phyloP scores from a whole-genome alignment of 139 green algal species.

The Micromonas pusilla region DNA sequence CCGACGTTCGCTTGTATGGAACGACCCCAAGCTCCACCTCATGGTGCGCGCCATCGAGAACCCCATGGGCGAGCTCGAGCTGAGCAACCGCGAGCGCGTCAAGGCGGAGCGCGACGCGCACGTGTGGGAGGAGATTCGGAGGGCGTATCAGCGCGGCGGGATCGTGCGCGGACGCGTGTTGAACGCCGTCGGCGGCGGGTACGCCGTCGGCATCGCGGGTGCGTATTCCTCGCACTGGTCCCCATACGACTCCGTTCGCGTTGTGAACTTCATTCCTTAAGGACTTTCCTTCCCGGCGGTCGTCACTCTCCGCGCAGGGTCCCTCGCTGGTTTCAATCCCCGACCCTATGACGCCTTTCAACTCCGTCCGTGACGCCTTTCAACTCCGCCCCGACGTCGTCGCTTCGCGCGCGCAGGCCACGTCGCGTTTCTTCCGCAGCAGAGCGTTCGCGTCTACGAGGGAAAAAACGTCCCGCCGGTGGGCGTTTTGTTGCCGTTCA shows the following conservation, averaged over 20 bases:
- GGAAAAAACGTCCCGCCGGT: neutral
- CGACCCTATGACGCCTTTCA: conserved; percentile 1
- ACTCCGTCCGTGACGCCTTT: neutral
- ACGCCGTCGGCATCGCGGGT: conserved; percentile 7
- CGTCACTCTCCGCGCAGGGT: no score
- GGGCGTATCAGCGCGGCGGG: neutral
- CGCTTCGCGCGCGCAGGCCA: neutral
- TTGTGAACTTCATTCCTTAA: no score
- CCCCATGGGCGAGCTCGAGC: conserved; percentile 6
- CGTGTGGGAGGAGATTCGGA: neutral
- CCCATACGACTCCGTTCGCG: no score
- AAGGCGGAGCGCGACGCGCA: neutral
- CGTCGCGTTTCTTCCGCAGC: neutral
- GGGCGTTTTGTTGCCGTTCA: conserved; percentile 1
- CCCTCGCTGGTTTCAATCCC: no score
- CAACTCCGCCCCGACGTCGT: neutral
- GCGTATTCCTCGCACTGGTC: no score
- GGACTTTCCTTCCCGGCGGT: no score
- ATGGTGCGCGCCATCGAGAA: conserved; percentile 11
- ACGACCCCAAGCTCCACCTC: neutral
- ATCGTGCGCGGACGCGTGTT: neutral
- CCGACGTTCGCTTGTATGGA: no score
- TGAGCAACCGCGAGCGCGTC: neutral
- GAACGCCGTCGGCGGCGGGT: conserved; percentile 10
- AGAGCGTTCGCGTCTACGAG: neutral